Base-by-base conservation (phyloP, 441 rosid species). In the Melastoma candidum region DNA sequence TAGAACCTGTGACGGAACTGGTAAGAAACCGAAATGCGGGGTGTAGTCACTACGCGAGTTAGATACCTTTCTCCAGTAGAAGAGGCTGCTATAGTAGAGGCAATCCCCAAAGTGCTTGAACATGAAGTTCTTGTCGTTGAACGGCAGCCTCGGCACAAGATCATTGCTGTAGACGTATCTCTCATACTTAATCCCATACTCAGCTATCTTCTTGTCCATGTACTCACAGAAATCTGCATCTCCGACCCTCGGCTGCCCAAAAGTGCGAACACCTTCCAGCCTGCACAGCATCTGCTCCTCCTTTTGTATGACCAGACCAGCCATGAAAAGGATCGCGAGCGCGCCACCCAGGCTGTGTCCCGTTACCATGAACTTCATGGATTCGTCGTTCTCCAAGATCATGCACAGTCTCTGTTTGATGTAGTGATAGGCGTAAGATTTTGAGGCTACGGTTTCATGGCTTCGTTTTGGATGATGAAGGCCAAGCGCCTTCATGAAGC, bases 401-500 rank as follows among this genome's bases (percentile, higher is more conserved):
- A 63, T 46, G 68, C 55, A 78, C 29, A 87, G 67, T 45, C 57
- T 72, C 26, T 73, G 61, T 59, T 86, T 63, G 26, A 86, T 70
- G 9, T 63, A 58, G 48, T 83, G 79, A 62, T 83, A 86, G 7
- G 86, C 88, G n/a, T 71, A 51, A 14, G 76, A 61, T 52, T 73
- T 39, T 29, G 60, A 57, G 57, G 44, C 44, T 43, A 47, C 48
- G 13, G 64, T 41, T 43, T 48, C n/a, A 10, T 68, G 4, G 26
- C 59, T 49, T 12, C 75, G 62, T 47, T 70, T 53, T 0, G 85
- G 84, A 85, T 77, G 82, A 9, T 83, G 93, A 26, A 81, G 72
- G 14, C 98, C 98, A 9, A 90, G 60, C 13, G 95, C 96, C 49
- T 79, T 71, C 86, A 85, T 74, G 62, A 83, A 88, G 11, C 97